Evolutionary conservation across 2,329 filamentous ascomycete genomes (phyloP), one percentile per base, ranked within the genome.

Genomic region (Penicillium sclerotigenum): DNA sequence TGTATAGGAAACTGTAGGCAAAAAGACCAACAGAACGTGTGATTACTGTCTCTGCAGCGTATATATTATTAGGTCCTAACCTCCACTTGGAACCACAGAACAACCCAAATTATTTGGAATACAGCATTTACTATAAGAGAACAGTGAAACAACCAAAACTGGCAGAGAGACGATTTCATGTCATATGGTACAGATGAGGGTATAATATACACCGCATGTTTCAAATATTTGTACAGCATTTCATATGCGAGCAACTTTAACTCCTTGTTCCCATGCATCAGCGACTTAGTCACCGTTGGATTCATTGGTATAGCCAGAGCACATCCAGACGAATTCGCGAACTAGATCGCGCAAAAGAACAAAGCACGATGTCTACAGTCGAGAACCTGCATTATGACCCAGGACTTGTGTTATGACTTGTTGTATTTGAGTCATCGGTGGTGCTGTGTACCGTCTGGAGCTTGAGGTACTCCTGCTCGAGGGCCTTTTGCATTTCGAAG

Each of bases 401-500:
- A 22, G 63, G 54, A 22, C 54, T 63, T 36, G 61, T 48, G 47
- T 57, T 64, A 34, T 64, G 56, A 2, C 52, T 56, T n/a, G 64
- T 55, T 57, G 57, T 54, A 41, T 52, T 63, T 52, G 56, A 46
- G 16, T 57, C 66, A 34, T 66, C 66, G 26, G 62, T 69, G 22
- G 76, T 79, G 58, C 84, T 79, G 57, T 81, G 82, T 29, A 97
- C 92, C 5, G 79, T 89, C 77, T 99, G 94, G 31, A 91, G 81
- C 73, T 93, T 93, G 72, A 87, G 87, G 74, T 97, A 97, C 73
- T 99, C 90, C 67, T 88, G 84, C 76, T 97, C 92, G 46, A 99
- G 79, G 7, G 83, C 83, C 60, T 82, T 84, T 72, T 99, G 94
- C 83, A 96, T 85, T 62, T 97, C 92, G 69, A 99, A 99, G 71